Evolutionary conservation across 495 filamentous ascomycete genomes (phyloP).

Genomic region (Neurospora hispaniola): DNA sequence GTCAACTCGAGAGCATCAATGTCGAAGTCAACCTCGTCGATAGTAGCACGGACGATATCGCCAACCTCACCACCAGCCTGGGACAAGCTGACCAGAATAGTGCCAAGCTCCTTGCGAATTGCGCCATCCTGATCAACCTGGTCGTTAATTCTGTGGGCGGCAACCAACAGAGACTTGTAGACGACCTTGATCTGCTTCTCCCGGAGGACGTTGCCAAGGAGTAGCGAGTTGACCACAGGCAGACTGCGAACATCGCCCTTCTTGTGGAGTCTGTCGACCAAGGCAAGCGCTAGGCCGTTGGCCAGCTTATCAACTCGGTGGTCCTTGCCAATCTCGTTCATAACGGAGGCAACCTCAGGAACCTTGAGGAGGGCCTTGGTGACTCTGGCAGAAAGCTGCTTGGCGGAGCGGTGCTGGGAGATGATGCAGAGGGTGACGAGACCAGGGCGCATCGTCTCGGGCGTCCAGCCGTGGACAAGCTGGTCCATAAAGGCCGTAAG

Average conservation of each 20-base stretch:
- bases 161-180: conserved; percentile 50
- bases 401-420: conserved; percentile 59
- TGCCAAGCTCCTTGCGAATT: conserved; percentile 51
- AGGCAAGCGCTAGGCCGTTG: conserved; percentile 58
- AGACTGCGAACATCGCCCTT: conserved; percentile 48
- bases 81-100: conserved; percentile 50
- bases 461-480: conserved; percentile 61
- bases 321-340: conserved; percentile 51
- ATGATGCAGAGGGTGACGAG: conserved; percentile 72
- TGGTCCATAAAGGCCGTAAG: conserved; percentile 78
- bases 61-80: conserved; percentile 42
- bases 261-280: conserved; percentile 52
- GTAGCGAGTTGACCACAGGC: conserved; percentile 45
- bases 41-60: conserved; percentile 44
- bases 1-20: conserved; percentile 59
- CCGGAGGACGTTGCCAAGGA: conserved; percentile 50
- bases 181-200: conserved; percentile 49
- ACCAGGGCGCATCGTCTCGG: conserved; percentile 59
- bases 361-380: conserved; percentile 58
- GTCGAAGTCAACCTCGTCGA: conserved; percentile 53
- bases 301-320: conserved; percentile 63
- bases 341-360: conserved; percentile 42
- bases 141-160: conserved; percentile 42
- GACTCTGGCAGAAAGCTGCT: conserved; percentile 57
- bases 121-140: conserved; percentile 35